A percentile compares a stretch with the other conserved stretches of the same genome.
Evolutionary conservation across 2,329 filamentous ascomycete species (phyloP).

Genomic region (Dactylellina cionopaga): DNA sequence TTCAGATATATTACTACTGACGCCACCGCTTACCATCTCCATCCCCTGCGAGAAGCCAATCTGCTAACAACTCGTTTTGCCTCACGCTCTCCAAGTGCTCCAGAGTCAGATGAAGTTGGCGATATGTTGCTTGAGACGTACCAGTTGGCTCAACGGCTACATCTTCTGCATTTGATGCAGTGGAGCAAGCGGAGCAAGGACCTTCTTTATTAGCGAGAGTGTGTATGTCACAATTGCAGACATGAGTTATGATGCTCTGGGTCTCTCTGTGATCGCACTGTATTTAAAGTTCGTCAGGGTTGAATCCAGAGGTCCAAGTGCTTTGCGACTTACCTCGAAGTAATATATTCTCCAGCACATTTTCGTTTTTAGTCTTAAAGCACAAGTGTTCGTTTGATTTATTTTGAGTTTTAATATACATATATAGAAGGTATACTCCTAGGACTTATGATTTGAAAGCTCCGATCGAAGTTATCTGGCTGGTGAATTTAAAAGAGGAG

Average conservation of each 20-base stretch:
- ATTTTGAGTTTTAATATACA: no score
- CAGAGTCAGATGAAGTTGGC: no score
- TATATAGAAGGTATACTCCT: no score
- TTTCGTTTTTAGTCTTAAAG: background rate
- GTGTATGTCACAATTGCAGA: background rate
- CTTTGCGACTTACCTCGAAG: background rate
- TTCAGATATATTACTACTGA: no score
- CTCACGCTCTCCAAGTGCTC: background rate
- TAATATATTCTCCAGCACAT: conserved; percentile 18
- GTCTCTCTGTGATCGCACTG: background rate
- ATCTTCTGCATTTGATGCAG: no score
- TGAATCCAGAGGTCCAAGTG: background rate
- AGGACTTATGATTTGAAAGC: no score
- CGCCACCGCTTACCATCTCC: background rate
- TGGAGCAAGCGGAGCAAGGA: background rate
- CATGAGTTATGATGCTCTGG: background rate
- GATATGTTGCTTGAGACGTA: no score
- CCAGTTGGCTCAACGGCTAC: no score
- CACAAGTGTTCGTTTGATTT: no score
- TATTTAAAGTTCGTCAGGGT: background rate
- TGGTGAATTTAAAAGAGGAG: no score
- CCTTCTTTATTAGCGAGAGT: background rate
- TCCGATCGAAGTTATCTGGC: no score
- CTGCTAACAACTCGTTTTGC: background rate
- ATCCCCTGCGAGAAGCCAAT: background rate